Percentiles rank a stretch among this genome's conserved stretches.
phyloP scores from a whole-genome alignment of 768 basidiomycete genomes.

The Trametes gibbosa region DNA sequence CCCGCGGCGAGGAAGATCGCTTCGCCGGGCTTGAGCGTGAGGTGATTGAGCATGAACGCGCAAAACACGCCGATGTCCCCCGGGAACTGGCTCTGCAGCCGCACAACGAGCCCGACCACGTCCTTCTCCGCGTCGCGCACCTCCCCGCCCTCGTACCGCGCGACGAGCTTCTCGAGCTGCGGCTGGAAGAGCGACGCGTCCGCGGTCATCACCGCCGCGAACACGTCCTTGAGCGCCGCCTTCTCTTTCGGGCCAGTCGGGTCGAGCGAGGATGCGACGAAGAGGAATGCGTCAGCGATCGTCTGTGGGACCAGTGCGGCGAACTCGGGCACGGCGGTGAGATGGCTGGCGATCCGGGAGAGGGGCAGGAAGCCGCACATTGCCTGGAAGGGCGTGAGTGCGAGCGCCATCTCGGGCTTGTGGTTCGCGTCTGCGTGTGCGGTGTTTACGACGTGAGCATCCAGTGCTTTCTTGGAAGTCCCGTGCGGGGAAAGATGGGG shows the following conservation, averaged over 20 bases:
- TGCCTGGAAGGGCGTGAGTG: slow-evolving; percentile 85
- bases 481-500: neutral
- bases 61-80: slow-evolving; percentile 94
- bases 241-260: slow-evolving; percentile 50
- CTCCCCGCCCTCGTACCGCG: slow-evolving; percentile 53
- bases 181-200: slow-evolving; percentile 46
- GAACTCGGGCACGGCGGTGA: slow-evolving; percentile 75
- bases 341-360: slow-evolving; percentile 60
- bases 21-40: slow-evolving; percentile 75
- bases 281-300: slow-evolving; percentile 51
- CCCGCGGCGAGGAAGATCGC: slow-evolving; percentile 95
- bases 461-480: neutral
- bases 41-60: slow-evolving; percentile 83
- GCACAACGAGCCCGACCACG: slow-evolving; percentile 60
- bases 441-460: slow-evolving; percentile 48
- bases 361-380: slow-evolving; percentile 94
- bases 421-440: slow-evolving; percentile 87
- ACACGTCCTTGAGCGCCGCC: slow-evolving; percentile 68
- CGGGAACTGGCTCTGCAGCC: slow-evolving; percentile 73
- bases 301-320: slow-evolving; percentile 60
- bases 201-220: slow-evolving; percentile 85
- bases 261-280: slow-evolving; percentile 41
- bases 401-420: slow-evolving; percentile 99
- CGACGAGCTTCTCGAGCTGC: slow-evolving; percentile 56
- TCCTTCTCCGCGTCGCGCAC: slow-evolving; percentile 42